Evolutionary conservation across 257 asterid genomes (phyloP), one percentile per base, ranked within the genome.

Genomic region (Lithospermum erythrorhizon): DNA sequence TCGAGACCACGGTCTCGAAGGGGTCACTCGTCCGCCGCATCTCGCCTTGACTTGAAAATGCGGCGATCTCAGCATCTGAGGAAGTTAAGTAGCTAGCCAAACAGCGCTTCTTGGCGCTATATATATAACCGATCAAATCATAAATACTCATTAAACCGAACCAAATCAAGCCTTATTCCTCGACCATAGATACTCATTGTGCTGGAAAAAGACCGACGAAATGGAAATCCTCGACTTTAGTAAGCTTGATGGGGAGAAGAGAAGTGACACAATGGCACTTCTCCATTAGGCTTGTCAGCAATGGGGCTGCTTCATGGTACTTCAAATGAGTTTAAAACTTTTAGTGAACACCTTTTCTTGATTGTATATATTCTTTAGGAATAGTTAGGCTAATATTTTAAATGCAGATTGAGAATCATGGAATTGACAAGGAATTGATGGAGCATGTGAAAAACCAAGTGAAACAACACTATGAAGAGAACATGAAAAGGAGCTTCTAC

Each of bases 261-360:
- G 89, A 77, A 66, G 82, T 55, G 78, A 65, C 61, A 80, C 89
- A 3, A 75, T 84, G 94, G 79, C 85, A 30, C 89, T 82, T 65
- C 83, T 86, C 66, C 95, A 89, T 57, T 83, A 84, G 63, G 95
- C 95, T 3, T 86, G 95, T 70, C 72, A 78, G 69, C 86, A 86
- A 72, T 89, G 95, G 95, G 97, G 97, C 32, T 89, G 65, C 77
- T 89, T 89, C 58, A 82, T 86, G 97, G 97, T 86, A 83, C 76
- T 27, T 19, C 56, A 37, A 56, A 24, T 59, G 58, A 47, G 9
- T 1, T n/a, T n/a, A n/a, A n/a, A n/a, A n/a, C n/a, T n/a, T 69
- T 13, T 58, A 29, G 61, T 27, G 4, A 29, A 21, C 45, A 20
- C 16, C 6, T 1, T 47, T n/a, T 60, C 19, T 58, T 23, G 9